Conservation (phyloP, 2,329 filamentous ascomycete species). For the Paecilomyces sp. region DNA sequence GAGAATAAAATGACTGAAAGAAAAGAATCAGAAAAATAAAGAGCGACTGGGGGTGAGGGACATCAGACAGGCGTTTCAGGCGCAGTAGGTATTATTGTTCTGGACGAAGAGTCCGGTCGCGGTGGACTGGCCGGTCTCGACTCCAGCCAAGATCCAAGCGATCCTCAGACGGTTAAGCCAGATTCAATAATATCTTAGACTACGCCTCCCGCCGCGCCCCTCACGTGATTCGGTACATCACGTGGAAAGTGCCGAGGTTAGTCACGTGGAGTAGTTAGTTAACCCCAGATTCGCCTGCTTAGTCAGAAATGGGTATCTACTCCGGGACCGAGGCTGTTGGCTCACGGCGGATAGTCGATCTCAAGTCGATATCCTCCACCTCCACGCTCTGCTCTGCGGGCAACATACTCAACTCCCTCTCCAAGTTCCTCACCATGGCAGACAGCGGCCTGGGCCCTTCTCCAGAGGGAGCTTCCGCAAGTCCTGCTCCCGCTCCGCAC, state of each 20-base stretch:
- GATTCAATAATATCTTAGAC: neutral
- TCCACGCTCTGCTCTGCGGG: neutral
- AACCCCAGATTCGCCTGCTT: neutral
- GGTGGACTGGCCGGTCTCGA: neutral
- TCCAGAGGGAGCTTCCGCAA: neutral
- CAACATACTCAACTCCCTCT: neutral
- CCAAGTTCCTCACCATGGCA: slow-evolving; percentile 18
- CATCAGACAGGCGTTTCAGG: slow-evolving; percentile 3
- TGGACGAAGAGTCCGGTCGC: slow-evolving; percentile 5
- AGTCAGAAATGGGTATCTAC: neutral
- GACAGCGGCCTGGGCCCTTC: slow-evolving; percentile 18
- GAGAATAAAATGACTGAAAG: slow-evolving; percentile 1
- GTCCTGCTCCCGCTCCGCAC: slow-evolving; percentile 46
- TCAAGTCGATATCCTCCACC: too few relatives aligned
- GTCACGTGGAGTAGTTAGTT: neutral
- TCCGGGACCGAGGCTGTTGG: neutral
- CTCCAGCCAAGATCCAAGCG: neutral
- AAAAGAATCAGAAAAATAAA: slow-evolving; percentile 11
- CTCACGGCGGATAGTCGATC: neutral
- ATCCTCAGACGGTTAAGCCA: neutral
- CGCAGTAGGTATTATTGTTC: slow-evolving; percentile 8
- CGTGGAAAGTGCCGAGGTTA: slow-evolving; percentile 1
- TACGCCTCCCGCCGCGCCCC: neutral
- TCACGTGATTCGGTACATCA: neutral
- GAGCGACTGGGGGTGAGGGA: slow-evolving; percentile 30